A percentile compares a stretch with the other conserved stretches of the same genome.
phyloP scores from a whole-genome alignment of 108 stramenopile species.

The Skeletonema menzelii region DNA sequence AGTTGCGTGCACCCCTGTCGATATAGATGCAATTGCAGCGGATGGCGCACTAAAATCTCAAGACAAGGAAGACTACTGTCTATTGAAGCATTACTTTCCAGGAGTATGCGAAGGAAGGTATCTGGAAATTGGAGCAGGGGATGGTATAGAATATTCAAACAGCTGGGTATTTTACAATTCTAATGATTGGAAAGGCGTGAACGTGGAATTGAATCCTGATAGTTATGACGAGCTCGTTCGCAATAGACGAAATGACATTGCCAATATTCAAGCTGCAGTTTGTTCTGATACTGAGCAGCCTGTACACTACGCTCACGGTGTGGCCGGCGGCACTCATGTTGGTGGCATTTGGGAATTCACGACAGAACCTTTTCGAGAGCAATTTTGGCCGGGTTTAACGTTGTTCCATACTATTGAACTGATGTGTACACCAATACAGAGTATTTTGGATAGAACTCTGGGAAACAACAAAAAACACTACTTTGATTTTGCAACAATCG shows the following conservation, averaged over 20 bases:
- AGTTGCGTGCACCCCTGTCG: background rate
- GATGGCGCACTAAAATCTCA: constrained; percentile 2
- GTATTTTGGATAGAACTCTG: constrained; percentile 30
- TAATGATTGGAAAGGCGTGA: constrained; percentile 36
- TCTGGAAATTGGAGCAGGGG: constrained; percentile 34
- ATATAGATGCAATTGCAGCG: background rate
- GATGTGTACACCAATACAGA: constrained; percentile 35
- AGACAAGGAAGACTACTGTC: constrained; percentile 28
- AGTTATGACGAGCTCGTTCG: constrained; percentile 19
- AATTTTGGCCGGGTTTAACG: constrained; percentile 38
- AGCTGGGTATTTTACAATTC: constrained; percentile 31
- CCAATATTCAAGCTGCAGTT: constrained; percentile 41
- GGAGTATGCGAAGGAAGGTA: constrained; percentile 42
- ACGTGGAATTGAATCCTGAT: constrained; percentile 37
- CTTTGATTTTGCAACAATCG: constrained; percentile 38
- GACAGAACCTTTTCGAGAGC: constrained; percentile 19
- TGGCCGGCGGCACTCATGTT: background rate
- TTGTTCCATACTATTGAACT: constrained; percentile 30
- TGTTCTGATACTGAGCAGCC: constrained; percentile 27
- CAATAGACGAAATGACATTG: constrained; percentile 32
- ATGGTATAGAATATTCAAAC: constrained; percentile 23
- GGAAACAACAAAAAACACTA: constrained; percentile 14
- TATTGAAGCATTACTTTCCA: constrained; percentile 35
- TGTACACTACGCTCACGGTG: constrained; percentile 27
- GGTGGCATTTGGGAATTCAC: constrained; percentile 40